phyloP scores from a whole-genome alignment of 495 filamentous ascomycete genomes.

The Mytilinidion resinicola region DNA sequence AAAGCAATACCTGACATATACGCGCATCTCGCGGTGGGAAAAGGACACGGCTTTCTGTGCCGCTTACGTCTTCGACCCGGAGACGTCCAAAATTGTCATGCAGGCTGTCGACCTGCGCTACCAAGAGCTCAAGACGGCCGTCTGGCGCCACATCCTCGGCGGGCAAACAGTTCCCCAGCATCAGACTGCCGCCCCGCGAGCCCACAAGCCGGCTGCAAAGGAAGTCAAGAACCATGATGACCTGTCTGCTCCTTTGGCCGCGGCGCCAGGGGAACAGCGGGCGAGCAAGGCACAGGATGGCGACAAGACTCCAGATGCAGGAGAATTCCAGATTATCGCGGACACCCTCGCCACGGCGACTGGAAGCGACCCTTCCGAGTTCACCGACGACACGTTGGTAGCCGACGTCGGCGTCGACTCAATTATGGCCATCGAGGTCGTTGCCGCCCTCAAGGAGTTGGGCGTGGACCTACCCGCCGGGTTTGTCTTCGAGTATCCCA shows the following conservation, averaged over 20 bases:
- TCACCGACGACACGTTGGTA: neutral
- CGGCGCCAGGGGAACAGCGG: neutral
- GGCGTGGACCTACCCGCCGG: slow-evolving; percentile 7
- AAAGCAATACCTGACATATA: slow-evolving; percentile 17
- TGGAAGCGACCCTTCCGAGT: slow-evolving; percentile 3
- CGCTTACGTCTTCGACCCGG: slow-evolving; percentile 18
- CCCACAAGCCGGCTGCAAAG: no score
- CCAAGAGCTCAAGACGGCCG: slow-evolving; percentile 13
- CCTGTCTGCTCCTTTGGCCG: no score
- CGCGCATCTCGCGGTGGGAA: slow-evolving; percentile 16
- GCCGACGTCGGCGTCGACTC: slow-evolving; percentile 8
- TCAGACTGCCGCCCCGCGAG: no score
- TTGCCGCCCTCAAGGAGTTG: neutral
- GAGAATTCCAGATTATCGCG: neutral
- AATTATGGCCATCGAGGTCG: slow-evolving; percentile 7
- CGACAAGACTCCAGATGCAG: no score
- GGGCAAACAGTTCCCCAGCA: neutral
- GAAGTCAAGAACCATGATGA: no score
- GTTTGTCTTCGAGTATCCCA: slow-evolving; percentile 6
- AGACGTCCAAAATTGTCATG: slow-evolving; percentile 13
- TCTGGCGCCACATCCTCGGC: slow-evolving; percentile 13
- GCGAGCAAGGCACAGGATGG: slow-evolving; percentile 2
- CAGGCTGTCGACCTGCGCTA: slow-evolving; percentile 13
- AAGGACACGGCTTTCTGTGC: slow-evolving; percentile 17
- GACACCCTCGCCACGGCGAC: neutral